Evolutionary conservation across 192 early-diverging fungal genomes (phyloP).

Genomic region (Ambispora gerdemannii): DNA sequence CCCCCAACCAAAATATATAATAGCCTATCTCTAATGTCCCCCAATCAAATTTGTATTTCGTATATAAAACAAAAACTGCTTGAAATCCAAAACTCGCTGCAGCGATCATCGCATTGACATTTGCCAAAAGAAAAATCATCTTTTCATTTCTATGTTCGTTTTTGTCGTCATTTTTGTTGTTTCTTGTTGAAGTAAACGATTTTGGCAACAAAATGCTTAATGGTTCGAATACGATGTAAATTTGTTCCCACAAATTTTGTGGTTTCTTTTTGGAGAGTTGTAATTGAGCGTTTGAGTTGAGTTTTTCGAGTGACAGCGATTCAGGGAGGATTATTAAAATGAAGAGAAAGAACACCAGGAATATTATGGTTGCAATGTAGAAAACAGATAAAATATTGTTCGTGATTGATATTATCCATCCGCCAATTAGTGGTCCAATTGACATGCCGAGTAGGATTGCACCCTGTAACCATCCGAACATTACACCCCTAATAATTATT

Average conservation of each 20-base stretch:
- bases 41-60: slow-evolving; percentile 9
- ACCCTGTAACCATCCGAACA: slow-evolving; percentile 19
- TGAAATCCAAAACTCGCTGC: background rate
- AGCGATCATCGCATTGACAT: background rate
- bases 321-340: slow-evolving; percentile 21
- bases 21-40: slow-evolving; percentile 18
- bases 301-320: slow-evolving; percentile 17
- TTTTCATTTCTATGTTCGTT: too few species aligned
- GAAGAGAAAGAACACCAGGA: background rate
- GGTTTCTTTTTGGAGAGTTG: background rate
- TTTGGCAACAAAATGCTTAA: slow-evolving; percentile 11
- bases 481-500: slow-evolving; percentile 12
- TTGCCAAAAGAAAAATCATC: background rate
- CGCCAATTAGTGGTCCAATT: slow-evolving; percentile 3
- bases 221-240: background rate
- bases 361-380: background rate
- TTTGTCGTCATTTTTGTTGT: background rate
- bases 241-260: background rate
- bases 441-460: background rate
- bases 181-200: background rate
- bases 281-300: background rate
- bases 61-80: slow-evolving; percentile 14
- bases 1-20: background rate
- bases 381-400: slow-evolving; percentile 17
- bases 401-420: background rate